Evolutionary conservation across 2,329 filamentous ascomycete species (phyloP), one percentile per base, ranked within the genome.

Genomic region (Botrytis paeoniae): DNA sequence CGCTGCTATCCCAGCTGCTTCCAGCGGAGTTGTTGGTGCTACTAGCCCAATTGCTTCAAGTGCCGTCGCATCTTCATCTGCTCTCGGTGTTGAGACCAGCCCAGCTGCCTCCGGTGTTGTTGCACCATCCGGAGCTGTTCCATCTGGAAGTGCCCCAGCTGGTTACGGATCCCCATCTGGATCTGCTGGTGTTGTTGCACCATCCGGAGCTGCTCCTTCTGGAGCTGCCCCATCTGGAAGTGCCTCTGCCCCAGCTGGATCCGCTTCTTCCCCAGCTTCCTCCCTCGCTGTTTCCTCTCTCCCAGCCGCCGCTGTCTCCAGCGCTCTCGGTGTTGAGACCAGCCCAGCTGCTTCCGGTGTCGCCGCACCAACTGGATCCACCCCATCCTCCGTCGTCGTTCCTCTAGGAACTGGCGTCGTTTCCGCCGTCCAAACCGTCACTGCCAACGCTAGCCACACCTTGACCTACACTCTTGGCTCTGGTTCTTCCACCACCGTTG

Each of bases 401-500:
- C 73, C 76, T 63, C 45, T 73, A 32, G 74, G 75, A 60, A 74
- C 76, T 65, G 74, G 72, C 64, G 73, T 61, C 32, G 48, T 62
- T 32, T 48, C 68, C 48, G 48, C 45, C 18, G n/a, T 68, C 35
- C 35, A n/a, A 22, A 63, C 65, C 20, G 54, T 70, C 14, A 60
- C 43, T 25, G 29, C 8, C 1, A 32, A 16, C 29, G 14, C 57
- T 4, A 62, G 39, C 61, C 68, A 70, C 69, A 76, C 76, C 62
- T 79, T 85, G 43, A 82, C 83, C 74, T 83, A 84, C 78, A 84
- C 83, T 75, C 76, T 83, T 73, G 80, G 82, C 75, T 74, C 78
- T 73, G 80, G 82, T 76, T 80, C 81, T 69, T 84, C 78, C 75
- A 85, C 82, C 75, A 85, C 84, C 78, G 82, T 84, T 73, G 79